phyloP scores from a whole-genome alignment of 352 stramenopile genomes.

The Lagenidium giganteum region DNA sequence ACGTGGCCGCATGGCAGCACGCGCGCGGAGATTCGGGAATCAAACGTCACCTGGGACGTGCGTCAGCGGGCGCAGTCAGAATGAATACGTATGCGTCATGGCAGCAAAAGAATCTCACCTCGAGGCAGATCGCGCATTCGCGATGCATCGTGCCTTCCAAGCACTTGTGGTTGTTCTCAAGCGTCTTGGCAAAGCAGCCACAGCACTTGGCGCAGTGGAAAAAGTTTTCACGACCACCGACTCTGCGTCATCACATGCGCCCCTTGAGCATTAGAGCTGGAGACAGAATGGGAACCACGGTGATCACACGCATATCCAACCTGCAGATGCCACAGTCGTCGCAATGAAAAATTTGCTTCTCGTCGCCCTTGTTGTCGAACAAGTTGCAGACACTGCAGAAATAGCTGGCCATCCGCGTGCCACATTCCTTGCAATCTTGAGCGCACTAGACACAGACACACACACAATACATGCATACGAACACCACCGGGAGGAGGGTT shows the following conservation, averaged over 20 bases:
- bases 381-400: conserved; percentile 71
- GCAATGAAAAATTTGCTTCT: conserved; percentile 74
- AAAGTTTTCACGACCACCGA: conserved; percentile 72
- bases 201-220: conserved; percentile 79
- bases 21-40: conserved; percentile 63
- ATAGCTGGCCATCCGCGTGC: conserved; percentile 64
- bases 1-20: conserved; percentile 75
- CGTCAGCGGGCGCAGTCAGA: neutral
- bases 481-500: too few relatives aligned
- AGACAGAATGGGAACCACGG: neutral
- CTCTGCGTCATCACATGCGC: conserved; percentile 19
- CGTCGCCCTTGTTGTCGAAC: conserved; percentile 54
- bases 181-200: conserved; percentile 69
- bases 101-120: conserved; percentile 21
- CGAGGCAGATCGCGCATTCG: conserved; percentile 77
- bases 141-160: conserved; percentile 76
- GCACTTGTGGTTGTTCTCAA: conserved; percentile 73
- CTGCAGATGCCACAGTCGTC: conserved; percentile 72
- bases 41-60: conserved; percentile 73
- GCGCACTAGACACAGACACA: conserved; percentile 45
- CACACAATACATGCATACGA: conserved; percentile 27
- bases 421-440: conserved; percentile 18
- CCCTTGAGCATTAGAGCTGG: neutral
- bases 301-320: conserved; percentile 23
- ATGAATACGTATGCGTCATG: neutral